These are phyloP conservation scores for Aspergillus sp. DNA, from an alignment of 2,329 filamentous ascomycete species.

Conservation along the genomic window DNA sequence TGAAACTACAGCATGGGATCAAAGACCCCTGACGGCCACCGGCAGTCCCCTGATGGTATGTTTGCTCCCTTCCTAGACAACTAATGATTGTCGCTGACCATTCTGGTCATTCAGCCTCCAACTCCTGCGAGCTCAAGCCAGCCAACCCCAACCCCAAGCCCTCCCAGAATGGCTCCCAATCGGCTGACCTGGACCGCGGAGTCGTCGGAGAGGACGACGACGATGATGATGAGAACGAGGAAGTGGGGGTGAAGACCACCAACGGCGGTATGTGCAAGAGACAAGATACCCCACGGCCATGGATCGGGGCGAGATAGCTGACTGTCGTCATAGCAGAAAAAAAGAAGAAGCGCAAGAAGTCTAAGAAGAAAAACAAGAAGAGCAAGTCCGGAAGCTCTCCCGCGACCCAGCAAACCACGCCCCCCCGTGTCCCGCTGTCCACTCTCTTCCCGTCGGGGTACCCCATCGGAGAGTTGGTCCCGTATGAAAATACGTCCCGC, in stretches of 20 bases:
- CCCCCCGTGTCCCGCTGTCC: constrained; percentile 47
- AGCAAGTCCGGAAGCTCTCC: background rate
- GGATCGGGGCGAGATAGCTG: background rate
- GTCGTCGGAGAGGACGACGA: background rate
- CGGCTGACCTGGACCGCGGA: background rate
- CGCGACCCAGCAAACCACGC: constrained; percentile 39
- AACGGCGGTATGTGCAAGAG: background rate
- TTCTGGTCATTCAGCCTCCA: background rate
- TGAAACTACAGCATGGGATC: background rate
- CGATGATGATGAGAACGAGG: background rate
- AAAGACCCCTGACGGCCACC: background rate
- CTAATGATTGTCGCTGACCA: background rate
- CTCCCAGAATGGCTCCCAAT: background rate
- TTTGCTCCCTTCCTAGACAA: background rate
- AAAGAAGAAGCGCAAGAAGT: constrained; percentile 40
- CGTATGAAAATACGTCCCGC: constrained; percentile 43
- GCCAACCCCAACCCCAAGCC: background rate
- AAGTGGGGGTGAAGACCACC: background rate
- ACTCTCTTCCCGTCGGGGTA: constrained; percentile 47
- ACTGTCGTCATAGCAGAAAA: constrained; percentile 3
- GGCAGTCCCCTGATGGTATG: background rate
- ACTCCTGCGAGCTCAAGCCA: background rate
- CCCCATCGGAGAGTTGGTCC: constrained; percentile 44
- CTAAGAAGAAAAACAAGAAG: constrained; percentile 14
- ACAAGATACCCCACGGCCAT: background rate